Conservation (phyloP, 2,329 filamentous ascomycete genomes). For the Fusarium torulosum region DNA sequence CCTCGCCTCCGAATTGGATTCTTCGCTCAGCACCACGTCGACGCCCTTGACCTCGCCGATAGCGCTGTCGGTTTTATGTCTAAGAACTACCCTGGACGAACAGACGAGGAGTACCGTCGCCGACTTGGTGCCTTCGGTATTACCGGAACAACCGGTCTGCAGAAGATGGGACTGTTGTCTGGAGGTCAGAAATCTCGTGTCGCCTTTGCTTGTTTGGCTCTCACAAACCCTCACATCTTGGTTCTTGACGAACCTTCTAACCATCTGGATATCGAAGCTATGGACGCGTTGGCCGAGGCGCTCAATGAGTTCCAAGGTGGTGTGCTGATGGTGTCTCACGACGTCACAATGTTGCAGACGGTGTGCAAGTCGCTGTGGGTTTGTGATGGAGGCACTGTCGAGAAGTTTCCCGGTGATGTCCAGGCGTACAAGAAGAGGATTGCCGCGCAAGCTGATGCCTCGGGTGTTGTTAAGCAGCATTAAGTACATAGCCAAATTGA, state of each 20-base stretch:
- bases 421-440: slow-evolving; percentile 99
- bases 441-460: slow-evolving; percentile 85
- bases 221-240: slow-evolving; percentile 95
- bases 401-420: slow-evolving; percentile 96
- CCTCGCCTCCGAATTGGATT: slow-evolving; percentile 91
- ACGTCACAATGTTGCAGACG: slow-evolving; percentile 97
- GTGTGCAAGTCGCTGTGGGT: slow-evolving; percentile 97
- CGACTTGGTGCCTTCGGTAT: slow-evolving; percentile 91
- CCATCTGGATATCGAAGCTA: slow-evolving; percentile 98
- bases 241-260: slow-evolving; percentile 99
- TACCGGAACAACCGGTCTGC: slow-evolving; percentile 94
- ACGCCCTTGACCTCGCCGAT: slow-evolving; percentile 89
- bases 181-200: slow-evolving; percentile 99
- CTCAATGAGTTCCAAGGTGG: slow-evolving; percentile 90
- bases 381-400: slow-evolving; percentile 91
- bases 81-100: slow-evolving; percentile 87
- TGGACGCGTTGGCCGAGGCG: slow-evolving; percentile 92
- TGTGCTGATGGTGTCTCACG: slow-evolving; percentile 98
- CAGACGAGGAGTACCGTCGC: slow-evolving; percentile 96
- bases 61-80: slow-evolving; percentile 98
- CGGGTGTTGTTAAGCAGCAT: slow-evolving; percentile 83
- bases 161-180: slow-evolving; percentile 94
- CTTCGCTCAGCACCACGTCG: slow-evolving; percentile 98
- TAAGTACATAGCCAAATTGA: slow-evolving; percentile 48
- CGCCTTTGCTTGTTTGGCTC: slow-evolving; percentile 93